Evolutionary conservation across 1,284 basidiomycete genomes (phyloP).

Genomic region (Bondarzewia mesenterica): DNA sequence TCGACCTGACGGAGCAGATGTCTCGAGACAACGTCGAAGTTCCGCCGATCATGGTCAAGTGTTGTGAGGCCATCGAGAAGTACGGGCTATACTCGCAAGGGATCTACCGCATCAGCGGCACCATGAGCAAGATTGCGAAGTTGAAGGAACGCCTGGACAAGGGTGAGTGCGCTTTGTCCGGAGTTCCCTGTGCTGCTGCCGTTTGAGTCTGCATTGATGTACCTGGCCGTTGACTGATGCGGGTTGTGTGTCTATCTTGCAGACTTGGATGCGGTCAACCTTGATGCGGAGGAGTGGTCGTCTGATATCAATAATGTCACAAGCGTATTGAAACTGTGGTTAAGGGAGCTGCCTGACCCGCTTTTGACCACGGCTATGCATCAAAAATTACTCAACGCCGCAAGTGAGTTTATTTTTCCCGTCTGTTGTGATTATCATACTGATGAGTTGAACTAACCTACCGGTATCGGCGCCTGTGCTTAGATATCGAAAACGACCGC

Average conservation of each 20-base stretch:
- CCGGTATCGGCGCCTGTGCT: no score
- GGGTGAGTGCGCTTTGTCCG: constrained; percentile 36
- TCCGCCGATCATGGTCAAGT: constrained; percentile 84
- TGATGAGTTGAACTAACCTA: background rate
- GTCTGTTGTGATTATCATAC: background rate
- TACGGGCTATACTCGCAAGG: constrained; percentile 81
- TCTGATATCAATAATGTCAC: constrained; percentile 95
- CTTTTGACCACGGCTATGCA: constrained; percentile 82
- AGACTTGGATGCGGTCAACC: constrained; percentile 83
- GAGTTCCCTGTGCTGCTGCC: no score
- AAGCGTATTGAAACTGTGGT: constrained; percentile 91
- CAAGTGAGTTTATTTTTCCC: constrained; percentile 53
- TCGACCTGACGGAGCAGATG: constrained; percentile 92
- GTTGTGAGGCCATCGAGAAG: constrained; percentile 87
- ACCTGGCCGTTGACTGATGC: background rate
- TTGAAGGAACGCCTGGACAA: constrained; percentile 83
- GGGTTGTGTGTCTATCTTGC: background rate
- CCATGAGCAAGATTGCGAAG: constrained; percentile 79
- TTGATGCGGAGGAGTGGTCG: constrained; percentile 85
- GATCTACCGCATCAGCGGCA: constrained; percentile 92
- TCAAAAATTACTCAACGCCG: constrained; percentile 90
- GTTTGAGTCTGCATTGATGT: no score
- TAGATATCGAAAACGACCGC: constrained; percentile 90
- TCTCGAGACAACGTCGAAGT: constrained; percentile 82
- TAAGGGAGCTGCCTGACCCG: constrained; percentile 94